phyloP scores from a whole-genome alignment of 352 stramenopile species.

The Phytophthora cactorum region DNA sequence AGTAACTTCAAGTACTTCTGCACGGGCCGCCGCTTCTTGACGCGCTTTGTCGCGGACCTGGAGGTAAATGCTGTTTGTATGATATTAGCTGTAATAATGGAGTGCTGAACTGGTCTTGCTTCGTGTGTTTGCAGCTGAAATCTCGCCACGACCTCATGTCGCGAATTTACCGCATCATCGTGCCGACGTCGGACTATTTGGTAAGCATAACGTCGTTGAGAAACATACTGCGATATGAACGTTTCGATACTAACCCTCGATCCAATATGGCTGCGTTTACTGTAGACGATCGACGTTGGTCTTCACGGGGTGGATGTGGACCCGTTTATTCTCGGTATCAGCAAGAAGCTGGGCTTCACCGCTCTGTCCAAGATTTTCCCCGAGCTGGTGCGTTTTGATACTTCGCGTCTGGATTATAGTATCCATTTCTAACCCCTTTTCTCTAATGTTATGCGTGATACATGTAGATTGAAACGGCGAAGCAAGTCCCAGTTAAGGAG shows the following conservation, averaged over 20 bases:
- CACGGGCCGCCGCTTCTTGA: conserved; percentile 80
- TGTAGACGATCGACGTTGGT: conserved; percentile 73
- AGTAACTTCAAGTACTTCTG: conserved; percentile 90
- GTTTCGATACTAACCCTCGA: conserved; percentile 8
- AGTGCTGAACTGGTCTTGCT: conserved; percentile 1
- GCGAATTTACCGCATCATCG: conserved; percentile 52
- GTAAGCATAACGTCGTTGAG: conserved; percentile 23
- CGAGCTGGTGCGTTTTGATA: conserved; percentile 53
- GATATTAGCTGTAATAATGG: not conserved
- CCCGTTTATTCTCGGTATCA: conserved; percentile 73
- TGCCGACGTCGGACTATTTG: conserved; percentile 60
- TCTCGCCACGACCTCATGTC: conserved; percentile 74
- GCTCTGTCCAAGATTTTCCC: conserved; percentile 72
- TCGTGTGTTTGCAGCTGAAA: conserved; percentile 38
- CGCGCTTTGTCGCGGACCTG: conserved; percentile 70
- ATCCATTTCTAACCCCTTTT: not conserved
- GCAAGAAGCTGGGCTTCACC: conserved; percentile 79
- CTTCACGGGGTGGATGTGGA: conserved; percentile 65
- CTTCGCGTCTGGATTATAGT: not conserved
- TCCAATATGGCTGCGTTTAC: not conserved
- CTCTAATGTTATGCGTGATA: not conserved
- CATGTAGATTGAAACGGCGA: conserved; percentile 66
- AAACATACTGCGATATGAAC: not conserved
- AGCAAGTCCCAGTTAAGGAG: conserved; percentile 61
- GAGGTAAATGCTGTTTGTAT: conserved; percentile 38